Evolutionary conservation across 345 rosid genomes (phyloP).

Genomic region (Rhizophora apiculata): DNA sequence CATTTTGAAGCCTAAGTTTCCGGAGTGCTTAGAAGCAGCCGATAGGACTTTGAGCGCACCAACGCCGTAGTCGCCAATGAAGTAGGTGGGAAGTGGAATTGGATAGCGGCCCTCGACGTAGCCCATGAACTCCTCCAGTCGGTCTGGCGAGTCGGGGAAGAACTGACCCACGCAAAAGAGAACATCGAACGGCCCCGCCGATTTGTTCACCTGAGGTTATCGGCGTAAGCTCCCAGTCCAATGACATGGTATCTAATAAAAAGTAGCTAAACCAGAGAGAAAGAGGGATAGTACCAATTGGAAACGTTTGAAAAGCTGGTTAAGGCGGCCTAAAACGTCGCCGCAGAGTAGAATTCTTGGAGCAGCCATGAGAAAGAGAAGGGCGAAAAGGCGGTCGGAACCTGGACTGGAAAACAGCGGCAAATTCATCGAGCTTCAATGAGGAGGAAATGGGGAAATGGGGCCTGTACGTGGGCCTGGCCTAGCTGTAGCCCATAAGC

Average conservation of each 20-base stretch:
- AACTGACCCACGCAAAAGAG: conserved; percentile 83
- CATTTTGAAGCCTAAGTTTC: conserved; percentile 78
- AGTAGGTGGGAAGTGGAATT: conserved; percentile 78
- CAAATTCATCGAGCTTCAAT: too few species aligned
- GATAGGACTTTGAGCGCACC: conserved; percentile 57
- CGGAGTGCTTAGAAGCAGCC: conserved; percentile 45
- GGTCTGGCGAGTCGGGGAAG: conserved; percentile 64
- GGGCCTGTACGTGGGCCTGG: too few species aligned
- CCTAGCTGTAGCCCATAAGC: too few species aligned
- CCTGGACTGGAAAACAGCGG: too few species aligned
- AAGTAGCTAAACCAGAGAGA: not conserved
- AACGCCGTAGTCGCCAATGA: conserved; percentile 81
- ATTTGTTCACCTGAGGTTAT: conserved; percentile 59
- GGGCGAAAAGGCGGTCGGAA: too few species aligned
- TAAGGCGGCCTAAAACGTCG: conserved; percentile 78
- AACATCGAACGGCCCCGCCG: conserved; percentile 80
- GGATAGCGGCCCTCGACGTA: conserved; percentile 59
- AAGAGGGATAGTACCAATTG: conserved; percentile 46
- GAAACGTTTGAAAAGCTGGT: conserved; percentile 82
- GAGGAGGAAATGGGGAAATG: too few species aligned
- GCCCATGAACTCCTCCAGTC: conserved; percentile 54
- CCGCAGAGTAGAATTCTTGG: conserved; percentile 81
- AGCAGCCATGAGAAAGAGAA: conserved; percentile 44
- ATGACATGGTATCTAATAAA: not conserved
- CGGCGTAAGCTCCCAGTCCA: not conserved